Evolutionary conservation across 1,139 yeast genomes (phyloP), one percentile per base, ranked within the genome.

Genomic region (Yamadazyma pseudoaaseri): DNA sequence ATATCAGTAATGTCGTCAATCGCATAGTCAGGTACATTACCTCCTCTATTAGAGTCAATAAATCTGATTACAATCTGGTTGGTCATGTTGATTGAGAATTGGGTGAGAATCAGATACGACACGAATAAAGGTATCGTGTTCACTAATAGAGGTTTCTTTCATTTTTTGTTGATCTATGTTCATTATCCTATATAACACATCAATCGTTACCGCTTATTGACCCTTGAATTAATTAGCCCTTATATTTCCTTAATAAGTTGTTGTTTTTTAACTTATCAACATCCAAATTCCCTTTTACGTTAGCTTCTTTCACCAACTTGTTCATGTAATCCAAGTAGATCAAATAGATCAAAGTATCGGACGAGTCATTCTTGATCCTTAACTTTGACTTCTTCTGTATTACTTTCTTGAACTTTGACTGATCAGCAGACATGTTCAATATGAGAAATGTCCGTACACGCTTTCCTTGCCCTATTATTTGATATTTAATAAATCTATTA

Each of bases 241-340:
- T 45, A 41, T 56, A 62, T 39, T 48, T 51, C 34, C 51, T 58
- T 40, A 52, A 32, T 26, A 65, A 41, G 34, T 34, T 35, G 12
- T 51, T 50, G 25, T 36, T 41, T 9, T 49, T 51, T 29, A 62
- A 33, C 16, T 48, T 46, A 8, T 33, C 33, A 7, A 30, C 20
- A 33, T 17, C 32, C 1, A 46, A 23, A 21, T 35, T 31, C 10
- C 39, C 38, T 21, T 38, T 32, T 9, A 24, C 37, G 9, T 16
- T 23, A 3, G 42, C 63, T 30, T 60, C 59, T 9, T 41, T 34
- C 5, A 69, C 45, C 29, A 76, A 47, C 12, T 62, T 63, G 31
- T 58, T 59, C 37, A 76, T 35, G 43, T 73, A 77, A 30, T 73
- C 60, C 16, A 73, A 47, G 38, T 75, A 75, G 26, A 76, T 62